phyloP scores from a whole-genome alignment of 148 eudicot species.

The Rhododendron ovatum region DNA sequence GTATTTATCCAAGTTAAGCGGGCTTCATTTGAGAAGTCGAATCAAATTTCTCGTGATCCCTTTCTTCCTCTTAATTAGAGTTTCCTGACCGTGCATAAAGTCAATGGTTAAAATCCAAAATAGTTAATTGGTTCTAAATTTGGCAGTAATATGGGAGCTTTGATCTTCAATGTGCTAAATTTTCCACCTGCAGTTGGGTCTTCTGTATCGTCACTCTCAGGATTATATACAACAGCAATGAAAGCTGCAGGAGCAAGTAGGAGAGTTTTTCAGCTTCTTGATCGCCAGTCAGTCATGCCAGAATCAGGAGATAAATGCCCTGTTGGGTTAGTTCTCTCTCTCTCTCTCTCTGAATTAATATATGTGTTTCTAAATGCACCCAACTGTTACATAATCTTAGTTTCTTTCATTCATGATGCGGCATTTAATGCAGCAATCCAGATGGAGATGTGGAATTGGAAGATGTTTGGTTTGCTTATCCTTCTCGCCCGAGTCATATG shows the following conservation, averaged over 20 bases:
- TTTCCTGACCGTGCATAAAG: neutral
- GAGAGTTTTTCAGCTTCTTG: slow-evolving; percentile 86
- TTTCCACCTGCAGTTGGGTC: slow-evolving; percentile 60
- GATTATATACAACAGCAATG: slow-evolving; percentile 80
- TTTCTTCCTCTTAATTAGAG: neutral
- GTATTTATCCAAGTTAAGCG: neutral
- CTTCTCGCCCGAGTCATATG: slow-evolving; percentile 57
- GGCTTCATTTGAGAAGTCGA: neutral
- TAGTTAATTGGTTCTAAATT: neutral
- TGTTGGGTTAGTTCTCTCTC: slow-evolving; percentile 37
- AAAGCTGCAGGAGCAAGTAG: slow-evolving; percentile 98
- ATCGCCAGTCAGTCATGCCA: slow-evolving; percentile 73
- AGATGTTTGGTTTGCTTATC: slow-evolving; percentile 74
- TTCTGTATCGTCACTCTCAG: slow-evolving; percentile 66
- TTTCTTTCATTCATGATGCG: neutral
- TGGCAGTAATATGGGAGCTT: slow-evolving; percentile 3
- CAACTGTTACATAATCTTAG: neutral
- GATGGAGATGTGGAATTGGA: slow-evolving; percentile 55
- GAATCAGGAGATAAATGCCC: slow-evolving; percentile 73
- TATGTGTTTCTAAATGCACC: neutral
- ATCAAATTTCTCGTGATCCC: neutral
- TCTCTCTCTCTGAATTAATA: neutral
- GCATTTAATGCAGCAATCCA: slow-evolving; percentile 22
- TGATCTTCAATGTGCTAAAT: slow-evolving; percentile 14
- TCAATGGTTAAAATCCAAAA: neutral